These are phyloP conservation scores for Ensete ventricosum DNA, from an alignment of 176 grass and related monocot species.

Conservation along the genomic window DNA sequence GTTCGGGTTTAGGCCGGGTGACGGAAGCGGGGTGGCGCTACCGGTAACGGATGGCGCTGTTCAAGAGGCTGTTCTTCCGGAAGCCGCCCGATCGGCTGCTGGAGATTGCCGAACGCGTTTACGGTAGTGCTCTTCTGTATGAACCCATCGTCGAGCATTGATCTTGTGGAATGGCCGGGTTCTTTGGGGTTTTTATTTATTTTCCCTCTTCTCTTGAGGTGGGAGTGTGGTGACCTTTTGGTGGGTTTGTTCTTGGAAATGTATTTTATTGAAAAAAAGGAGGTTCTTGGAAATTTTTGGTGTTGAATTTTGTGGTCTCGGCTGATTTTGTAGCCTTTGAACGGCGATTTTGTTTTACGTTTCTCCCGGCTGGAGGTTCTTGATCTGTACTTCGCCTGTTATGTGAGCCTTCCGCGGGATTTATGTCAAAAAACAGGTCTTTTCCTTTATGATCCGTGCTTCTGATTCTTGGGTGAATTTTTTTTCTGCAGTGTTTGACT, in stretches of 20 bases:
- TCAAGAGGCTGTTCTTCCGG: conserved; percentile 82
- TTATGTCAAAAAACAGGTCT: background rate
- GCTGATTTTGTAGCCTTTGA: too few species aligned
- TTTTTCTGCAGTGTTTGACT: conserved; percentile 36
- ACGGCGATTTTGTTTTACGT: too few species aligned
- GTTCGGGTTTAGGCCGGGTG: conserved; percentile 15
- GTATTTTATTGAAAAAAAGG: background rate
- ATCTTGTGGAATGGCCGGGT: background rate
- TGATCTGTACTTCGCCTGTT: too few species aligned
- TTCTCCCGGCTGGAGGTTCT: too few species aligned
- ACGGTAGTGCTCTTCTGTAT: conserved; percentile 36
- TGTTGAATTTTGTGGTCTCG: too few species aligned
- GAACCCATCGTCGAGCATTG: background rate
- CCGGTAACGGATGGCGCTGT: conserved; percentile 71
- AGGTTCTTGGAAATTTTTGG: background rate
- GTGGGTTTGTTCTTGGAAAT: too few species aligned
- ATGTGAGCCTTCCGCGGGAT: background rate
- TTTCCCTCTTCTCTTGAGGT: background rate
- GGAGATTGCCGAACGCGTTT: conserved; percentile 93
- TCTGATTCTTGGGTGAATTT: background rate
- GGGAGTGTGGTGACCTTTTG: too few species aligned
- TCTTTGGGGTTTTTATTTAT: background rate
- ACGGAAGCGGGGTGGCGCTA: conserved; percentile 9
- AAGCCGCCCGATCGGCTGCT: conserved; percentile 90
- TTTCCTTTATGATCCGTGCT: background rate